phyloP scores from a whole-genome alignment of 1,139 yeast species.

The Sugiyamaella sp. region DNA sequence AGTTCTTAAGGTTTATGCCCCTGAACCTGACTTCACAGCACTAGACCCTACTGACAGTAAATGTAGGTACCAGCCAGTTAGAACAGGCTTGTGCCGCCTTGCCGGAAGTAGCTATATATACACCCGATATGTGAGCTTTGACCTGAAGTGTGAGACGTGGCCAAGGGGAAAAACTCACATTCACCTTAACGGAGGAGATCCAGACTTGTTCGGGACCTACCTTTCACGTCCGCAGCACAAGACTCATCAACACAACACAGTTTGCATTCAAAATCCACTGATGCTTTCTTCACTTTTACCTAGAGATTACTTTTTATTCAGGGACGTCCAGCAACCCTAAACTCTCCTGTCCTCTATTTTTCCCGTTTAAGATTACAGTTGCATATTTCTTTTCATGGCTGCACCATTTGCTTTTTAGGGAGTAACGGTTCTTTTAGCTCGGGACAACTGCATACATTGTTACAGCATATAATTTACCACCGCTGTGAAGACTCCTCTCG shows the following conservation, averaged over 20 bases:
- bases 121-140: background rate
- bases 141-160: too few relatives aligned
- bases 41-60: too few relatives aligned
- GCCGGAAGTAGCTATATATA: background rate
- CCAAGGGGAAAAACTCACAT: too few relatives aligned
- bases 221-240: too few relatives aligned
- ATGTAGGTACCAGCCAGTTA: background rate
- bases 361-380: conserved; percentile 1
- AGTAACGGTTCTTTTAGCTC: background rate
- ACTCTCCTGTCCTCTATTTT: background rate
- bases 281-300: too few relatives aligned
- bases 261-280: too few relatives aligned
- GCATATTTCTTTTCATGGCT: background rate
- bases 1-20: background rate
- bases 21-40: background rate
- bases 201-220: too few relatives aligned
- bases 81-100: background rate
- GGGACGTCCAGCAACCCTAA: background rate
- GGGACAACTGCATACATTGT: background rate
- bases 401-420: background rate
- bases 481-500: background rate
- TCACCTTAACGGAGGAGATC: too few relatives aligned
- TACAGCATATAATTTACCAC: too few relatives aligned
- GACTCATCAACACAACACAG: too few relatives aligned
- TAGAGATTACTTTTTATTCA: background rate